Percentiles rank a stretch among this genome's conserved stretches.
Conservation (phyloP, 352 stramenopile species). For the Blastocystis sp. region DNA sequence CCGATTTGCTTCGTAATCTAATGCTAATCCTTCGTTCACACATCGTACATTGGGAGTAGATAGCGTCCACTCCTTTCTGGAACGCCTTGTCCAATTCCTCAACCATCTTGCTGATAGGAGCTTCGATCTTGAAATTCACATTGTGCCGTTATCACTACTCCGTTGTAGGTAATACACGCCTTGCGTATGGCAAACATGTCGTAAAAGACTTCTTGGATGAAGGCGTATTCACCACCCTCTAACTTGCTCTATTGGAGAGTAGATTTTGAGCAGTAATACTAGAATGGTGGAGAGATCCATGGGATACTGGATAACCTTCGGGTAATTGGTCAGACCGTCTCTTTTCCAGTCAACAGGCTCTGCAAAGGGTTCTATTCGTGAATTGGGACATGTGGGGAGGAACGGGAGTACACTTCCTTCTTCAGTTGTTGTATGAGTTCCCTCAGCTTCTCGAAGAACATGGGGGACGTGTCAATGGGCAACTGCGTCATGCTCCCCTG, state of each 20-base stretch:
- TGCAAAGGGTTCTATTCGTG: conserved; percentile 12
- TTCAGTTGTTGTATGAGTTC: neutral
- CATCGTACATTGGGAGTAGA: conserved; percentile 27
- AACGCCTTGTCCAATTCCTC: neutral
- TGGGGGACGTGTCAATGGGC: neutral
- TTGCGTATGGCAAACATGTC: conserved; percentile 54
- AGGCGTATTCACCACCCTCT: neutral
- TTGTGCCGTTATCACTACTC: neutral
- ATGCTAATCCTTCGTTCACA: too few species aligned
- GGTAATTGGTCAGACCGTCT: conserved; percentile 17
- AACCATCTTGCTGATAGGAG: neutral
- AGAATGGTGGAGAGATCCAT: conserved; percentile 60
- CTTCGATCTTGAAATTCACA: neutral
- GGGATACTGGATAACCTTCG: conserved; percentile 37
- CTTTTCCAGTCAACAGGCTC: conserved; percentile 36
- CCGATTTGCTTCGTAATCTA: conserved; percentile 46
- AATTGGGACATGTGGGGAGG: neutral
- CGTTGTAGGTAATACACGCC: conserved; percentile 33
- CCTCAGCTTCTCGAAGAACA: conserved; percentile 15
- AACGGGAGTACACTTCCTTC: neutral
- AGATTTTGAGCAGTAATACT: neutral
- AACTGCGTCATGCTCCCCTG: neutral
- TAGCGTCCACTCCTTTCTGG: neutral
- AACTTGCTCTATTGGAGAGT: neutral
- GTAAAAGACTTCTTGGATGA: conserved; percentile 33